A percentile compares a stretch with the other conserved stretches of the same genome.
Conservation (phyloP, 2,329 filamentous ascomycete species). For the Botrytis hyacinthi region DNA sequence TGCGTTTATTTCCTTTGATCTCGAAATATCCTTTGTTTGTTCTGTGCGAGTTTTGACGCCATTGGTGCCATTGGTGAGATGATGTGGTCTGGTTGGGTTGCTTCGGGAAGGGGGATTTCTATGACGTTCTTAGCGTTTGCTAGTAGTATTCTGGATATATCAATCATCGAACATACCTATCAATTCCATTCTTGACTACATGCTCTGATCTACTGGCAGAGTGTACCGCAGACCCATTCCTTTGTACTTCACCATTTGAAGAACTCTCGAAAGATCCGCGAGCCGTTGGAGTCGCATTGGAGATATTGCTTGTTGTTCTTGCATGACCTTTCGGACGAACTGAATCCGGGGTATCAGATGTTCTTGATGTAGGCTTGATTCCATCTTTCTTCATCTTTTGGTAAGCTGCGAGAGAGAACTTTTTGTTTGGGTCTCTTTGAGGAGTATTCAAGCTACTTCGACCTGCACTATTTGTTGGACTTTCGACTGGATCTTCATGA, state of each 20-base stretch:
- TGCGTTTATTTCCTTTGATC: conserved; percentile 13
- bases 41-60: conserved; percentile 14
- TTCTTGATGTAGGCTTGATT: conserved; percentile 30
- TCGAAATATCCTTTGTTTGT: neutral
- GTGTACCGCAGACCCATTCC: conserved; percentile 26
- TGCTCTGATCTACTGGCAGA: conserved; percentile 18
- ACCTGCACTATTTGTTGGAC: conserved; percentile 29
- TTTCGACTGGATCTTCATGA: conserved; percentile 32
- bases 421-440: conserved; percentile 34
- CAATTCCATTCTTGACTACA: conserved; percentile 17
- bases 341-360: conserved; percentile 20
- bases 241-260: conserved; percentile 23
- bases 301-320: conserved; percentile 28
- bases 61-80: conserved; percentile 33
- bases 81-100: conserved; percentile 55
- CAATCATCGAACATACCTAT: conserved; percentile 16
- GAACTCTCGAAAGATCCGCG: conserved; percentile 29
- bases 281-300: conserved; percentile 29
- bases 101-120: conserved; percentile 24
- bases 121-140: neutral
- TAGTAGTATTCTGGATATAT: neutral
- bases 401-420: conserved; percentile 38
- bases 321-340: conserved; percentile 25
- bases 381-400: conserved; percentile 36
- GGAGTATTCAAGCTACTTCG: conserved; percentile 36